Base-by-base conservation (phyloP, 257 asterid genomes). In the Jacaranda mimosifolia region DNA sequence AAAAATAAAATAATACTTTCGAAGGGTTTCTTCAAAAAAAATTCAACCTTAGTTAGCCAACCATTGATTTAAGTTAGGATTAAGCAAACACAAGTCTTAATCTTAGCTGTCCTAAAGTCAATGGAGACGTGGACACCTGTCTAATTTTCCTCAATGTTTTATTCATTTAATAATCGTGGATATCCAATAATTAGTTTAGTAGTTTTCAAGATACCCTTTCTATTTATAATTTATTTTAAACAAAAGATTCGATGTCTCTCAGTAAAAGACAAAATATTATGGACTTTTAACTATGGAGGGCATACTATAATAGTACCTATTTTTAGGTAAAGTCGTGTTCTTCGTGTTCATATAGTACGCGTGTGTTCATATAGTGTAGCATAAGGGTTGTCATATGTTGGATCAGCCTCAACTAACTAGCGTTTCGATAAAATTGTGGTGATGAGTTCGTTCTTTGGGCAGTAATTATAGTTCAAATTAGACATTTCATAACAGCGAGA, bases 61-160 rank as follows among this genome's bases (percentile, higher is more conserved):
- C 90, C 86, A 58, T 89, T 83, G 83, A 82, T 79, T 77, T 77
- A 68, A 82, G 68, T 62, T 55, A 40, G 40, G 68, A 70, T 70
- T 72, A 70, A 81, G 60, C 69, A 71, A 68, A 64, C 82, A 82
- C 58, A 70, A 64, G 89, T 86, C 87, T 64, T 73, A 53, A 77
- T 76, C 83, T 75, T 79, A 58, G 86, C 78, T 77, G 71, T 60
- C 79, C 58, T 72, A 76, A 82, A 79, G 90, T 91, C 89, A 85
- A 88, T 74, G 81, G 74, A 60, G 85, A 80, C 18, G 67, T 78
- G 74, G 93, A 89, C 91, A 87, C 82, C 78, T 86, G 89, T 88
- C 85, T 42, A 60, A 74, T 73, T 75, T 77, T 36, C 62, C 26
- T 14, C 52, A 77, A 67, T 81, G 69, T 80, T 79, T 68, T 75